Evolutionary conservation across 1,139 yeast genomes (phyloP).

Genomic region (Pichiaceae sp.): DNA sequence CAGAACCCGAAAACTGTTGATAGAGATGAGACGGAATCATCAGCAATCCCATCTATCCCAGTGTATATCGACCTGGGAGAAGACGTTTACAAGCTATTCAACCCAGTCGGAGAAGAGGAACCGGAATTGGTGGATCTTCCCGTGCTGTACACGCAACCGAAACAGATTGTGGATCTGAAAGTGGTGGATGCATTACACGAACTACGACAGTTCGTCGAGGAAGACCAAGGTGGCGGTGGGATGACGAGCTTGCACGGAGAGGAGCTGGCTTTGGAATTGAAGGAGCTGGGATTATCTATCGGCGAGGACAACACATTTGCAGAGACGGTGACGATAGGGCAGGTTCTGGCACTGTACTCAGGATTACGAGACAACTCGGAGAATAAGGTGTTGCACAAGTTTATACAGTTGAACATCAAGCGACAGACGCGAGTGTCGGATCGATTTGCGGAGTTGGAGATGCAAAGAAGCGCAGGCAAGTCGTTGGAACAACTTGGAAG

Average conservation of each 20-base stretch:
- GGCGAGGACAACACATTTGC: conserved; percentile 35
- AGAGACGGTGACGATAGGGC: conserved; percentile 26
- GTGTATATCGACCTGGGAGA: conserved; percentile 20
- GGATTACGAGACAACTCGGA: conserved; percentile 22
- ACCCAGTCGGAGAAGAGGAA: conserved; percentile 16
- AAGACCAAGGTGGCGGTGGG: neutral
- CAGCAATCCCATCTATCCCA: conserved; percentile 9
- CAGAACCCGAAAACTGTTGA: neutral
- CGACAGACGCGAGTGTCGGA: conserved; percentile 29
- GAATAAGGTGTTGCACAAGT: conserved; percentile 15
- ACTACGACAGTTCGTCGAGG: neutral
- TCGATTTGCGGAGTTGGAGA: conserved; percentile 19
- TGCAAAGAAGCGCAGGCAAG: conserved; percentile 1
- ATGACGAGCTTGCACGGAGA: neutral
- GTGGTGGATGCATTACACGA: neutral
- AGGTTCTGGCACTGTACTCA: conserved; percentile 27
- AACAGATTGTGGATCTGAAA: neutral
- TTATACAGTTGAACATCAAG: conserved; percentile 25
- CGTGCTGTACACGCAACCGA: conserved; percentile 6
- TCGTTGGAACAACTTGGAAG: conserved; percentile 3
- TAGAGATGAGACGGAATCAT: neutral
- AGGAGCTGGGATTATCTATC: conserved; percentile 28
- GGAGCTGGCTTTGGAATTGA: conserved; percentile 28
- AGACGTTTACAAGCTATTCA: conserved; percentile 17
- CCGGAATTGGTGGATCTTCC: conserved; percentile 15